phyloP scores from a whole-genome alignment of 345 rosid species.

The Ricinus communis region DNA sequence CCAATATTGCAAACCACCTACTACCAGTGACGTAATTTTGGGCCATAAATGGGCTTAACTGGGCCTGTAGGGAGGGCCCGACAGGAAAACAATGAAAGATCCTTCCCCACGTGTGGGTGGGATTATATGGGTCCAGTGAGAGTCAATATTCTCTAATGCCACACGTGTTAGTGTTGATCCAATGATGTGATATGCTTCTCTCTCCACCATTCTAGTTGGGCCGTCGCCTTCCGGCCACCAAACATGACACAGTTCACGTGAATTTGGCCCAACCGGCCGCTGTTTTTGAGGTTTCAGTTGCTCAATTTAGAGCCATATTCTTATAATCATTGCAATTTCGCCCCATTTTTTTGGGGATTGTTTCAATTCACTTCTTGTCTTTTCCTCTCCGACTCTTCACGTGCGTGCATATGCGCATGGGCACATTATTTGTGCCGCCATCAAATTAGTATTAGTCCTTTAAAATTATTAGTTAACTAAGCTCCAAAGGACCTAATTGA shows the following conservation, averaged over 20 bases:
- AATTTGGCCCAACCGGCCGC: constrained; percentile 27
- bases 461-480: no score
- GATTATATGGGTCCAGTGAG: constrained; percentile 23
- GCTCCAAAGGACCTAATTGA: no score
- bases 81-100: constrained; percentile 20
- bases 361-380: no score
- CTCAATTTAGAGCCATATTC: neutral
- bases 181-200: constrained; percentile 1
- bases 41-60: constrained; percentile 19
- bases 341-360: no score
- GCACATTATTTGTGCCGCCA: no score
- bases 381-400: no score
- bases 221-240: constrained; percentile 14
- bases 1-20: no score
- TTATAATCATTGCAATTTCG: neutral
- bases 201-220: constrained; percentile 26
- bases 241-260: constrained; percentile 36
- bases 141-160: constrained; percentile 24
- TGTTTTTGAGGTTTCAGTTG: neutral
- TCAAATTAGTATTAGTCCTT: no score
- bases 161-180: constrained; percentile 34
- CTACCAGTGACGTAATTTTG: constrained; percentile 9
- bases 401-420: no score
- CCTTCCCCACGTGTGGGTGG: constrained; percentile 54
- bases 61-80: constrained; percentile 26